Conservation (phyloP, 352 stramenopile species). For the Phytophthora meadii region DNA sequence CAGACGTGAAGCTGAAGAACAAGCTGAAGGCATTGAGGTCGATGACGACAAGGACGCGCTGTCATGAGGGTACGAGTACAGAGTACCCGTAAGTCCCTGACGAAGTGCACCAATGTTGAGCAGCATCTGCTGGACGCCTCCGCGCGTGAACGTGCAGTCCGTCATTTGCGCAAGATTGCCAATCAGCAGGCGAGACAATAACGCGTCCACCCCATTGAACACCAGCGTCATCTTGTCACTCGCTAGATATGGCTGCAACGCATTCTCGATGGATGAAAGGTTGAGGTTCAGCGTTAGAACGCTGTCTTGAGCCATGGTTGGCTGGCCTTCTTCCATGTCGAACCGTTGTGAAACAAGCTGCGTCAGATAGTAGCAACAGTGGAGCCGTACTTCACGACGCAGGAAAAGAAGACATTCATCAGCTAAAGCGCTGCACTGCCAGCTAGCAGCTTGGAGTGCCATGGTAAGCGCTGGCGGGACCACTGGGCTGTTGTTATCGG, state of each 20-base stretch:
- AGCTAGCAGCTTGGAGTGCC: conserved; percentile 66
- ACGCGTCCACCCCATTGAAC: conserved; percentile 74
- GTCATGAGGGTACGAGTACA: conserved; percentile 80
- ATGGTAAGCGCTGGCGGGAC: conserved; percentile 39
- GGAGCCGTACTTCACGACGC: conserved; percentile 74
- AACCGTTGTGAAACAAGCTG: conserved; percentile 74
- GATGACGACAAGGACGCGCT: conserved; percentile 32
- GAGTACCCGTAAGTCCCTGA: conserved; percentile 70
- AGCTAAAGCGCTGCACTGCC: conserved; percentile 73
- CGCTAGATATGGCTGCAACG: conserved; percentile 71
- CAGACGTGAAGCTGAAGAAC: conserved; percentile 57
- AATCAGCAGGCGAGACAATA: conserved; percentile 74
- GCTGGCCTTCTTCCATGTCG: conserved; percentile 57
- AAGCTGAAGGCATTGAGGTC: conserved; percentile 27
- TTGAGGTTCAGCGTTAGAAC: conserved; percentile 83
- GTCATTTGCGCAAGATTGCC: conserved; percentile 70
- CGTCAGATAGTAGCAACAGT: conserved; percentile 84
- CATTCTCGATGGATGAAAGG: conserved; percentile 76
- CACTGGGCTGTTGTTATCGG: conserved; percentile 17
- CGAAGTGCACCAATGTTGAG: conserved; percentile 80
- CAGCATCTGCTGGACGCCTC: conserved; percentile 82
- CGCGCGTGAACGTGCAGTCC: conserved; percentile 65
- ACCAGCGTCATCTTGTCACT: conserved; percentile 79
- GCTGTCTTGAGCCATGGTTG: conserved; percentile 75
- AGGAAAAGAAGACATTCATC: conserved; percentile 85